These are phyloP conservation scores for Trichothecium roseum DNA, from an alignment of 2,329 filamentous ascomycete genomes.

Conservation along the genomic window DNA sequence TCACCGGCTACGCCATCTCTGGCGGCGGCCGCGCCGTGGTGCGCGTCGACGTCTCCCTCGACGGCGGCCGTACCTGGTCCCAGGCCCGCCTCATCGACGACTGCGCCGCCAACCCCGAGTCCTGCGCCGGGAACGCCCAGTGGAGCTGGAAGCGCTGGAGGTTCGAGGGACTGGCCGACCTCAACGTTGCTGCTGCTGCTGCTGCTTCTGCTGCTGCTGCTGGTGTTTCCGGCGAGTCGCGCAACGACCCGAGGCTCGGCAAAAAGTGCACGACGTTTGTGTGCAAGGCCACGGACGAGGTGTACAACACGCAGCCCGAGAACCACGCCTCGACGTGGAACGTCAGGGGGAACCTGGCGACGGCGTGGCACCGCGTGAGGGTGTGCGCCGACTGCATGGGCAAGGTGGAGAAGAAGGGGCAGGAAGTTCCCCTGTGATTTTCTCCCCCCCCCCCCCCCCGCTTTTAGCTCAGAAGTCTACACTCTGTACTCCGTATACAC, in stretches of 20 bases:
- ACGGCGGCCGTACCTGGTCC: slow-evolving; percentile 53
- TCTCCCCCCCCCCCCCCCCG: too few relatives aligned
- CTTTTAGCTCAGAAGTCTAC: too few relatives aligned
- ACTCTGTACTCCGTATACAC: too few relatives aligned
- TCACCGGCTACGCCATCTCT: slow-evolving; percentile 57
- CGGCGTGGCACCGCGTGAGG: slow-evolving; percentile 53
- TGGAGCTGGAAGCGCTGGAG: slow-evolving; percentile 59
- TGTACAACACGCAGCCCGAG: slow-evolving; percentile 58
- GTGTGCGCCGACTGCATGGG: slow-evolving; percentile 22
- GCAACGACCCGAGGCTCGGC: slow-evolving; percentile 10
- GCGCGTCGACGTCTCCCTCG: slow-evolving; percentile 56
- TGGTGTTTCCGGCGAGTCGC: slow-evolving; percentile 1
- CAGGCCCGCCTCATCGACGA: slow-evolving; percentile 50
- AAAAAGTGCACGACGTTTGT: slow-evolving; percentile 39
- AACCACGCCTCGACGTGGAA: slow-evolving; percentile 51
- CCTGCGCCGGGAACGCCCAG: slow-evolving; percentile 31
- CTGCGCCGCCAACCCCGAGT: slow-evolving; percentile 18
- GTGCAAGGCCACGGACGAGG: slow-evolving; percentile 56
- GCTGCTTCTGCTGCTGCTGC: too few relatives aligned
- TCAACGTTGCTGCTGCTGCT: slow-evolving; percentile 14
- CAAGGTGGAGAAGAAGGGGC: slow-evolving; percentile 1
- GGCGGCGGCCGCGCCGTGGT: slow-evolving; percentile 56
- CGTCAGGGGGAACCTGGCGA: slow-evolving; percentile 52
- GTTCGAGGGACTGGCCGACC: slow-evolving; percentile 36
- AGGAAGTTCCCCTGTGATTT: too few relatives aligned